phyloP scores from a whole-genome alignment of 495 filamentous ascomycete species.

The Annulohypoxylon stygium region DNA sequence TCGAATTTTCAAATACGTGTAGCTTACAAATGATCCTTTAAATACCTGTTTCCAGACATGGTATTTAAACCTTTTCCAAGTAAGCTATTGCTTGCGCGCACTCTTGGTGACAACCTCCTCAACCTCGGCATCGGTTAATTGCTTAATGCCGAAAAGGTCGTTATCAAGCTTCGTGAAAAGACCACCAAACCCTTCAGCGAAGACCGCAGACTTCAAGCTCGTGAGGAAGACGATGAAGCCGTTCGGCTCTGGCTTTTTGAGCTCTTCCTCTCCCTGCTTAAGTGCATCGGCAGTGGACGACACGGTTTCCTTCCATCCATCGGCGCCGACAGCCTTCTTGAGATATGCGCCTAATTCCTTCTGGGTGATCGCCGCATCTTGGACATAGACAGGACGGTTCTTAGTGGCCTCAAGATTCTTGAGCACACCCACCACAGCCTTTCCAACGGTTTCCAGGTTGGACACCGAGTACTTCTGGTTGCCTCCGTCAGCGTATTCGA shows the following conservation, averaged over 20 bases:
- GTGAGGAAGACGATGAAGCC: conserved; percentile 1
- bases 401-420: conserved; percentile 62
- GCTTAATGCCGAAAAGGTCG: conserved; percentile 43
- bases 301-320: conserved; percentile 52
- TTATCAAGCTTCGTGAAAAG: conserved; percentile 45
- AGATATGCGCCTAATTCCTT: conserved; percentile 57
- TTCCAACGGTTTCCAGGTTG: conserved; percentile 56
- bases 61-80: too few relatives aligned
- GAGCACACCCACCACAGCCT: conserved; percentile 60
- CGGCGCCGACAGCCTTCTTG: conserved; percentile 56
- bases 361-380: conserved; percentile 57
- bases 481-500: conserved; percentile 62
- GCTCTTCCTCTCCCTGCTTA: conserved; percentile 49
- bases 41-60: too few relatives aligned
- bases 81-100: background rate
- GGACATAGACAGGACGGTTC: conserved; percentile 61
- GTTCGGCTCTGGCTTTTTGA: conserved; percentile 48
- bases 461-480: conserved; percentile 58
- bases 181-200: conserved; percentile 54
- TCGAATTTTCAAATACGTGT: too few relatives aligned
- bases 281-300: conserved; percentile 50
- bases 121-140: conserved; percentile 41
- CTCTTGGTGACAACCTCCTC: conserved; percentile 28
- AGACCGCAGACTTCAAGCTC: conserved; percentile 52
- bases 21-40: too few relatives aligned